Conservation (phyloP, 164 flowering plant species). For the Stephania japonica region DNA sequence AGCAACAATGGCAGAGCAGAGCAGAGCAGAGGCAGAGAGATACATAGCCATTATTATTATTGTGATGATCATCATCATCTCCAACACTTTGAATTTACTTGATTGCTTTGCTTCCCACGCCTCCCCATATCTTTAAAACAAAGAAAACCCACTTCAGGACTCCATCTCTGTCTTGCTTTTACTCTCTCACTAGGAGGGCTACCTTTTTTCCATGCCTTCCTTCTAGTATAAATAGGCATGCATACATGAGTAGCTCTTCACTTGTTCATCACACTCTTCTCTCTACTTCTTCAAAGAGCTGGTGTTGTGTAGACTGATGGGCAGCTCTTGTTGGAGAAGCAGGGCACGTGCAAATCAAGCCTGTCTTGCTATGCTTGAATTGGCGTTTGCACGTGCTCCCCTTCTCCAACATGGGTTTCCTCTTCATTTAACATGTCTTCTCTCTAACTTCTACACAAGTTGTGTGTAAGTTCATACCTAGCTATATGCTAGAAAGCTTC, state of each 20-base stretch:
- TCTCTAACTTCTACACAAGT: not conserved
- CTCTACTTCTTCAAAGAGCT: not conserved
- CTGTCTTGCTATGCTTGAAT: not conserved
- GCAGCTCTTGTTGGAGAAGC: conserved; percentile 89
- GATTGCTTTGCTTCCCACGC: conserved; percentile 6
- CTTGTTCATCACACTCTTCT: not conserved
- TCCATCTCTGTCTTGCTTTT: conserved; percentile 21
- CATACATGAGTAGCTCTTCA: not conserved
- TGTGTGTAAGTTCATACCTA: not conserved
- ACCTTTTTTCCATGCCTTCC: not conserved
- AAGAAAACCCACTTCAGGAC: conserved; percentile 28
- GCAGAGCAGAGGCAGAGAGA: not conserved
- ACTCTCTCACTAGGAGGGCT: conserved; percentile 9
- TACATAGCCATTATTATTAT: not conserved
- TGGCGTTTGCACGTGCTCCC: conserved; percentile 42
- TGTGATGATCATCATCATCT: not conserved
- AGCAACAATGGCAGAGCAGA: conserved; percentile 6
- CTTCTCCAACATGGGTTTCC: conserved; percentile 50
- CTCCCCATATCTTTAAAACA: conserved; percentile 21
- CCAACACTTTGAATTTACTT: conserved; percentile 3
- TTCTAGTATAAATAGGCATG: not conserved
- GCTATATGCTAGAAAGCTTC: not conserved
- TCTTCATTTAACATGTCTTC: not conserved
- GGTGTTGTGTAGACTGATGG: conserved; percentile 16
- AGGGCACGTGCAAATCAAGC: conserved; percentile 86